Conservation (phyloP, 2,329 filamentous ascomycete species). For the Trichoderma lentiforme region DNA sequence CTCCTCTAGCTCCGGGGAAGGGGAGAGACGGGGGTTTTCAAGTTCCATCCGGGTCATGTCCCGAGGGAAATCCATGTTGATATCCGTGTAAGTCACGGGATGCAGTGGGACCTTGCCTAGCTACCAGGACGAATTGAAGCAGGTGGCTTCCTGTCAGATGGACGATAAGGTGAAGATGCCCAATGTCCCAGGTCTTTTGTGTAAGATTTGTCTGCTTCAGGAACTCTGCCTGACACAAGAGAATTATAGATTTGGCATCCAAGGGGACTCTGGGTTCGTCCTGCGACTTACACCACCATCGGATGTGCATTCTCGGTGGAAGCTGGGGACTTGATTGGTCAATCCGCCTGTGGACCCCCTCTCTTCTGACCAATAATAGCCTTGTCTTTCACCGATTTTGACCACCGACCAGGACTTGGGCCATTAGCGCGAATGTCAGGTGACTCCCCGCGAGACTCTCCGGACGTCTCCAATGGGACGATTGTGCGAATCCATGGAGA, state of each 20-base stretch:
- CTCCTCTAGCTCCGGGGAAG: constrained; percentile 36
- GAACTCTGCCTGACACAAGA: constrained; percentile 37
- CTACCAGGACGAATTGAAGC: constrained; percentile 36
- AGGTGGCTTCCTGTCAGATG: constrained; percentile 35
- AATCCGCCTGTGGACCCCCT: constrained; percentile 20
- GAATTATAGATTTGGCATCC: constrained; percentile 39
- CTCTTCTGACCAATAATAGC: constrained; percentile 29
- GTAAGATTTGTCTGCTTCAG: constrained; percentile 39
- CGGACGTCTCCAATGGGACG: constrained; percentile 12
- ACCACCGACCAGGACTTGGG: constrained; percentile 16
- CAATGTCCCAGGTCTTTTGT: constrained; percentile 39
- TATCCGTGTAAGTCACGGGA: constrained; percentile 41
- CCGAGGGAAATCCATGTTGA: constrained; percentile 39
- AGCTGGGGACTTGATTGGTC: constrained; percentile 31
- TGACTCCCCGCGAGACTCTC: constrained; percentile 23
- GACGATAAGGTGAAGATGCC: constrained; percentile 40
- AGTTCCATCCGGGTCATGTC: constrained; percentile 35
- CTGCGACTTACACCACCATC: constrained; percentile 39
- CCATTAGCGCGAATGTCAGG: constrained; percentile 22
- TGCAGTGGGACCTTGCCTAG: constrained; percentile 42
- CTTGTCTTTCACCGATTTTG: constrained; percentile 33
- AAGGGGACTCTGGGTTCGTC: constrained; percentile 33
- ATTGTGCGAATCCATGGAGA: constrained; percentile 15
- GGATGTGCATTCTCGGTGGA: constrained; percentile 32
- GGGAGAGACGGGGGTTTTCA: constrained; percentile 37